A percentile compares a stretch with the other conserved stretches of the same genome.
phyloP scores from a whole-genome alignment of 768 basidiomycete species.

The Tylopilus plumbeoviolaceoides region DNA sequence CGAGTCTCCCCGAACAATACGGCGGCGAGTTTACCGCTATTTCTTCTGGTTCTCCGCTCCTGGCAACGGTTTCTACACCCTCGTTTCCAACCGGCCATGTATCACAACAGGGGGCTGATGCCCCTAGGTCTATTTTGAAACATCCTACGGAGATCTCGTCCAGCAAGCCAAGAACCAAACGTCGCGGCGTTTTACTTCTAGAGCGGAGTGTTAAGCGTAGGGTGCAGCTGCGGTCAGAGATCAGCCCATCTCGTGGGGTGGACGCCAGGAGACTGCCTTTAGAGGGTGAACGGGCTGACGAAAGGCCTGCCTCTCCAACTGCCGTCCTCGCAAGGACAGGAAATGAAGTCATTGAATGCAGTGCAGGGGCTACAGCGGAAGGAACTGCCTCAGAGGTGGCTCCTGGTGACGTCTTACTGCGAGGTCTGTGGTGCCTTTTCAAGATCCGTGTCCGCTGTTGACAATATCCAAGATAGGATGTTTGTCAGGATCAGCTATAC shows the following conservation, averaged over 20 bases:
- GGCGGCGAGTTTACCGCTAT: constrained; percentile 10
- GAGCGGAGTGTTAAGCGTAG: constrained; percentile 9
- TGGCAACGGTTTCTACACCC: constrained; percentile 11
- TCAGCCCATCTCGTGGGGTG: constrained; percentile 22
- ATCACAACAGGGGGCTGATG: constrained; percentile 5
- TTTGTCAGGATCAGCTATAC: constrained; percentile 72
- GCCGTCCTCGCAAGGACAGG: constrained; percentile 66
- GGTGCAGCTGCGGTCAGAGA: constrained; percentile 12
- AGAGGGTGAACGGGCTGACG: constrained; percentile 12
- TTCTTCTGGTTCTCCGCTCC: constrained; percentile 25
- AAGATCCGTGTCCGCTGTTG: constrained; percentile 4
- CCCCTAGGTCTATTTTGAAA: constrained; percentile 26
- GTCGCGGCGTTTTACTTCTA: constrained; percentile 13
- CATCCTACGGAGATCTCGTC: constrained; percentile 6
- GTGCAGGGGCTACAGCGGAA: constrained; percentile 52
- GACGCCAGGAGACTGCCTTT: not conserved
- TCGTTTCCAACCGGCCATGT: constrained; percentile 4
- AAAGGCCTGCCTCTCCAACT: constrained; percentile 48
- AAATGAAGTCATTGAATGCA: constrained; percentile 54
- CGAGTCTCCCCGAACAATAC: constrained; percentile 12
- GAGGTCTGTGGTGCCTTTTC: constrained; percentile 49
- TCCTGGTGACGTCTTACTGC: constrained; percentile 59
- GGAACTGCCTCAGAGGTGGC: constrained; percentile 18
- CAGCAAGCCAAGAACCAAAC: constrained; percentile 4
- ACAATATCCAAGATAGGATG: constrained; percentile 71